Percentiles rank a stretch among this genome's conserved stretches.
These are phyloP conservation scores for Pestalotiopsis sp. DNA, from an alignment of 2,329 filamentous ascomycete genomes.

Conservation along the genomic window DNA sequence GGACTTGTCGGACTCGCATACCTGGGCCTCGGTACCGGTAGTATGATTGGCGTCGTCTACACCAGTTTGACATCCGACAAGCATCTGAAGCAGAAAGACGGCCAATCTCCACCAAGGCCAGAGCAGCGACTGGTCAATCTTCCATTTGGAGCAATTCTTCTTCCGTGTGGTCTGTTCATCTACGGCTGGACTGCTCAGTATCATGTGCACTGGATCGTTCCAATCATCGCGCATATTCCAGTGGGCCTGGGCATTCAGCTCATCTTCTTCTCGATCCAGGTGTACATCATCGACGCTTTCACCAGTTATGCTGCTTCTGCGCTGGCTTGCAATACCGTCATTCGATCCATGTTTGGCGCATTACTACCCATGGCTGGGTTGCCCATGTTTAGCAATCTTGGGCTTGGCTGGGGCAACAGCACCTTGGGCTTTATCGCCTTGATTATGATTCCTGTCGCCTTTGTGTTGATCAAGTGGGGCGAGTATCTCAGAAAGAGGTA, in stretches of 20 bases:
- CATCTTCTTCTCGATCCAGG: slow-evolving; percentile 29
- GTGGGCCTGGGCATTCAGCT: slow-evolving; percentile 34
- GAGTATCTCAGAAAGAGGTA: background rate
- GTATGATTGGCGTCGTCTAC: slow-evolving; percentile 50
- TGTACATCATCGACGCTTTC: slow-evolving; percentile 48
- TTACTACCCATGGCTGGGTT: slow-evolving; percentile 51
- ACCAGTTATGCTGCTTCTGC: slow-evolving; percentile 48
- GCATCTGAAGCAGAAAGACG: slow-evolving; percentile 58
- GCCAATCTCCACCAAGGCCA: slow-evolving; percentile 26
- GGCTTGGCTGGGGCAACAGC: slow-evolving; percentile 43
- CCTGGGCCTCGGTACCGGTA: slow-evolving; percentile 39
- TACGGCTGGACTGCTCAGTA: slow-evolving; percentile 47
- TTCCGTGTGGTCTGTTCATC: slow-evolving; percentile 46
- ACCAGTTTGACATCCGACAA: slow-evolving; percentile 58
- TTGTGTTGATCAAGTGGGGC: background rate
- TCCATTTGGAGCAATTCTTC: slow-evolving; percentile 36
- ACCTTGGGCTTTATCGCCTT: background rate
- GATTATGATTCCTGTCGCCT: background rate
- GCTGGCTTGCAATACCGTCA: slow-evolving; percentile 38
- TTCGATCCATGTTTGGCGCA: slow-evolving; percentile 41
- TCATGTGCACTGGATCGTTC: slow-evolving; percentile 37
- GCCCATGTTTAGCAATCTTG: slow-evolving; percentile 35
- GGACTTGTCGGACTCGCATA: slow-evolving; percentile 38
- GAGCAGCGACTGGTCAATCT: background rate
- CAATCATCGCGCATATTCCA: slow-evolving; percentile 36